Percentiles rank a stretch among this genome's conserved stretches.
Evolutionary conservation across 257 asterid genomes (phyloP).

Genomic region (Plantago ovata): DNA sequence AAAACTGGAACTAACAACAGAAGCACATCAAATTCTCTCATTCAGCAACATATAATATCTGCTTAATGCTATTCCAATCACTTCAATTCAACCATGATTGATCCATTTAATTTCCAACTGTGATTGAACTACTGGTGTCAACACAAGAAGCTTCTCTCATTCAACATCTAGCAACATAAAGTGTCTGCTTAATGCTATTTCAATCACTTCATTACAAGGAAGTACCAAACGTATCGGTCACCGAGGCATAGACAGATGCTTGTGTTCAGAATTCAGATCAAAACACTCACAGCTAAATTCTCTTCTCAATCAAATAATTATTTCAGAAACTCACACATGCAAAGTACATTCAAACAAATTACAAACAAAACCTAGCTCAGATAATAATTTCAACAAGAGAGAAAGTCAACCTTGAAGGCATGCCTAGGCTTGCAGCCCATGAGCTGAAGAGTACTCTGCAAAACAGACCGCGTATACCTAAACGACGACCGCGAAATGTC

Average conservation of each 20-base stretch:
- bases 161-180: background rate
- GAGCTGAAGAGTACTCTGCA: conserved; percentile 92
- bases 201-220: background rate
- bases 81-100: background rate
- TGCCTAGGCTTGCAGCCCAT: conserved; percentile 99
- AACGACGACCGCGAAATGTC: conserved; percentile 35
- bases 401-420: conserved; percentile 71
- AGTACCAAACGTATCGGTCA: no score
- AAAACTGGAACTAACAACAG: background rate
- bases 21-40: no score
- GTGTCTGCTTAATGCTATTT: background rate
- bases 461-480: conserved; percentile 90
- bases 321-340: conserved; percentile 5
- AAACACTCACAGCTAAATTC: conserved; percentile 4
- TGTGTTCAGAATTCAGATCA: background rate
- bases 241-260: conserved; percentile 5
- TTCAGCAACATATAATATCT: background rate
- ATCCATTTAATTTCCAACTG: no score
- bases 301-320: background rate
- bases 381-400: background rate
- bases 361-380: background rate
- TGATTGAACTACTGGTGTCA: no score
- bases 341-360: conserved; percentile 13
- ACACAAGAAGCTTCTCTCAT: no score
- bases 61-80: background rate